Conservation (phyloP, 2,329 filamentous ascomycete species). For the Emmonsiellopsis sp. region DNA sequence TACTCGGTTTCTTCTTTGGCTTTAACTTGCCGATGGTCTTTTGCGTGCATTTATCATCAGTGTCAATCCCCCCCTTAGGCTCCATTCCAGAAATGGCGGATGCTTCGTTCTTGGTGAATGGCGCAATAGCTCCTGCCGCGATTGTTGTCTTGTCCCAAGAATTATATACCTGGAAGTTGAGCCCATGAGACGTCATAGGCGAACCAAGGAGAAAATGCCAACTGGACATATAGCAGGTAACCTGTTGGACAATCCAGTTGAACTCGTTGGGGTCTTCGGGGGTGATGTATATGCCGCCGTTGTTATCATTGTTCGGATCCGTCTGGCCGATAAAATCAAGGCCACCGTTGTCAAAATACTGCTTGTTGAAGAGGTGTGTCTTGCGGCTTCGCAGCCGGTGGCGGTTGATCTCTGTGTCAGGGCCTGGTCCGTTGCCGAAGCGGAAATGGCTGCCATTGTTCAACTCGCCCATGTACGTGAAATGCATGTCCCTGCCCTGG, state of each 20-base stretch:
- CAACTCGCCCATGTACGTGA: neutral
- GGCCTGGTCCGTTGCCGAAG: neutral
- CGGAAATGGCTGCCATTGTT: neutral
- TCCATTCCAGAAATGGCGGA: neutral
- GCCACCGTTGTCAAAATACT: neutral
- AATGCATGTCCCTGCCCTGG: neutral
- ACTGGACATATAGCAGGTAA: neutral
- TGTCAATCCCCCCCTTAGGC: neutral
- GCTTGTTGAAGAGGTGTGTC: neutral
- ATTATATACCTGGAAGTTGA: neutral
- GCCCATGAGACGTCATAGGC: neutral
- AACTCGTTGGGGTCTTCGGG: neutral
- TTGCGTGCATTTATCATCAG: neutral
- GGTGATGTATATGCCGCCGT: neutral
- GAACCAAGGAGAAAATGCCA: neutral
- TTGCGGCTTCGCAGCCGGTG: neutral
- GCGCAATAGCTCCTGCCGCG: neutral
- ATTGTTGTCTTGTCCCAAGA: neutral
- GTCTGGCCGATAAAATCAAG: neutral
- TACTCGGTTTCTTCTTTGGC: neutral
- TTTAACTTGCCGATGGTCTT: neutral
- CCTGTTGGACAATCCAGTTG: neutral
- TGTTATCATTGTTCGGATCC: neutral
- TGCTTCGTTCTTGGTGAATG: neutral
- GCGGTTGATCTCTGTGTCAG: neutral